Conservation (phyloP, 345 rosid species). For the Camelina sativa region DNA sequence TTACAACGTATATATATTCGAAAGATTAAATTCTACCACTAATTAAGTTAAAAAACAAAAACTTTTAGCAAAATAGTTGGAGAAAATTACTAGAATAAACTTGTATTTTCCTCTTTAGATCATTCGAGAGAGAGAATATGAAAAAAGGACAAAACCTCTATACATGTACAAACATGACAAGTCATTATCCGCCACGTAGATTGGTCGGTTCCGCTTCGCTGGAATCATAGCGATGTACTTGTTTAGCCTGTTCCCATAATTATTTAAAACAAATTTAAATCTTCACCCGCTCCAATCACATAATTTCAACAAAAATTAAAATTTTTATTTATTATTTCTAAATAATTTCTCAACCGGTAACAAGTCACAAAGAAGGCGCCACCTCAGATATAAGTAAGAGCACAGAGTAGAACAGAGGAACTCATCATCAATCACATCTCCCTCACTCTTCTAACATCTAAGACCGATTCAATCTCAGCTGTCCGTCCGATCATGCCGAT, state of each 20-base stretch:
- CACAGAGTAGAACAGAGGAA: slow-evolving; percentile 12
- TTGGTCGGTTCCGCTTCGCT: slow-evolving; percentile 42
- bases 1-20: not conserved
- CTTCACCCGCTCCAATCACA: slow-evolving; percentile 35
- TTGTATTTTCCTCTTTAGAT: slow-evolving; percentile 20
- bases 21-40: not conserved
- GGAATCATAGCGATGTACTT: slow-evolving; percentile 34
- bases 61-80: not conserved
- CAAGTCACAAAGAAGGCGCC: slow-evolving; percentile 25
- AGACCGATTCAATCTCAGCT: slow-evolving; percentile 32
- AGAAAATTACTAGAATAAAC: slow-evolving; percentile 8
- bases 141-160: slow-evolving; percentile 34
- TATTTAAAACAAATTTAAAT: slow-evolving; percentile 19
- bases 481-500: slow-evolving; percentile 67
- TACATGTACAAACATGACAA: slow-evolving; percentile 40
- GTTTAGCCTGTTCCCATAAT: slow-evolving; percentile 32
- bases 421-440: slow-evolving; percentile 12
- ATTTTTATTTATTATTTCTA: not conserved
- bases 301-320: slow-evolving; percentile 2
- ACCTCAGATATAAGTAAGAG: slow-evolving; percentile 40
- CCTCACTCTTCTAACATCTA: slow-evolving; percentile 13
- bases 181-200: slow-evolving; percentile 46
- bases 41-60: not conserved
- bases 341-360: slow-evolving; percentile 27
- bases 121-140: slow-evolving; percentile 34